phyloP scores from a whole-genome alignment of 1,284 basidiomycete species.

The Cryptococcus depauperatus region DNA sequence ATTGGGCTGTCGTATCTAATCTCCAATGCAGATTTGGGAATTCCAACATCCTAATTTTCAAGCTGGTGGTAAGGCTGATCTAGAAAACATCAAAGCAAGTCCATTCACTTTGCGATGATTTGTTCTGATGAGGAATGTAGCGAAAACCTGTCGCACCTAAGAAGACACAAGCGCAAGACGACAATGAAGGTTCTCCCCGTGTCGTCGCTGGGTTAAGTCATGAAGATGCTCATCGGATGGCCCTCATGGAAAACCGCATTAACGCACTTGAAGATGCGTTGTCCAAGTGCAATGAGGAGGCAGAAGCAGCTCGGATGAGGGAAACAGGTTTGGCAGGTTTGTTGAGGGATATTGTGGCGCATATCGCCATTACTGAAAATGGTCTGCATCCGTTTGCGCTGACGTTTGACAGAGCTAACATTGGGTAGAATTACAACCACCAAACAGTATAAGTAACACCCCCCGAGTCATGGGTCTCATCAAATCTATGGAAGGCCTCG shows the following conservation, averaged over 20 bases:
- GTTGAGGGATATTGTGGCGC: slow-evolving; percentile 31
- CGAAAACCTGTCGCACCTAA: slow-evolving; percentile 65
- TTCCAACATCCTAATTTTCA: slow-evolving; percentile 94
- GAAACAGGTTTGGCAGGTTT: slow-evolving; percentile 26
- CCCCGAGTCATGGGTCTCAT: slow-evolving; percentile 20
- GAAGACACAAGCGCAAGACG: slow-evolving; percentile 12
- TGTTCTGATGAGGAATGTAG: slow-evolving; percentile 12
- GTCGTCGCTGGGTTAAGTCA: slow-evolving; percentile 18
- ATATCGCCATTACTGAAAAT: slow-evolving; percentile 26
- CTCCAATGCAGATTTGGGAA: slow-evolving; percentile 76
- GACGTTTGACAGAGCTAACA: neutral
- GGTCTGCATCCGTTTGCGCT: slow-evolving; percentile 18
- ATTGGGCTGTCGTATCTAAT: neutral
- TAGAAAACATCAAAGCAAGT: slow-evolving; percentile 76
- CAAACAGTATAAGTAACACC: slow-evolving; percentile 14
- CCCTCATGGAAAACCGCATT: slow-evolving; percentile 33
- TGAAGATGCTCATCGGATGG: slow-evolving; percentile 29
- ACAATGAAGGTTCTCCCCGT: slow-evolving; percentile 50
- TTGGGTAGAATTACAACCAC: slow-evolving; percentile 9
- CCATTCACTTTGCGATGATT: neutral
- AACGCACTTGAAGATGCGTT: slow-evolving; percentile 30
- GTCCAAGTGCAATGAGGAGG: slow-evolving; percentile 24
- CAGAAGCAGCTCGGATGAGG: slow-evolving; percentile 23
- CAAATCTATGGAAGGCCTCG: slow-evolving; percentile 19
- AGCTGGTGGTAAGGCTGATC: slow-evolving; percentile 68